Conservation (phyloP, 352 stramenopile genomes). For the Blastocystis sp. region DNA sequence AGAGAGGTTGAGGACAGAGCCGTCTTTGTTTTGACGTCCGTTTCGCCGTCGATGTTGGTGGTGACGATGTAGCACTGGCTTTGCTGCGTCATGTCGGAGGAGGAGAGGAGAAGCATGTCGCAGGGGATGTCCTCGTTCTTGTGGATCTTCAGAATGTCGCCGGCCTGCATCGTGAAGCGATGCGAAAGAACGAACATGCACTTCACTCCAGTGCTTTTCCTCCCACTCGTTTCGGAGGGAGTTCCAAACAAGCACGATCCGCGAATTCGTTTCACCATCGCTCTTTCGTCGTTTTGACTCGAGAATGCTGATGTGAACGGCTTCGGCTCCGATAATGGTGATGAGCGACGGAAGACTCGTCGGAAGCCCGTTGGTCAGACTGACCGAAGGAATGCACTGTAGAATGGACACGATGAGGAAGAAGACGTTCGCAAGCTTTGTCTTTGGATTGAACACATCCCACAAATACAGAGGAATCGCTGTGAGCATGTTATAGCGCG, state of each 20-base stretch:
- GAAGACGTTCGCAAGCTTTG: constrained; percentile 68
- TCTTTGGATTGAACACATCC: constrained; percentile 74
- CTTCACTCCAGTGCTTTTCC: constrained; percentile 51
- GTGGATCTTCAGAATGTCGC: constrained; percentile 61
- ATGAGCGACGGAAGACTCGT: constrained; percentile 63
- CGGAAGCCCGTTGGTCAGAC: constrained; percentile 66
- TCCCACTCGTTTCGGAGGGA: not conserved
- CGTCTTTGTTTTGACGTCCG: constrained; percentile 35
- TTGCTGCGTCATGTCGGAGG: not conserved
- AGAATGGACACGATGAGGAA: constrained; percentile 70
- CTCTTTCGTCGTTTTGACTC: constrained; percentile 50
- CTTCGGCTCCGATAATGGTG: constrained; percentile 68
- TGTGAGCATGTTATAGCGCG: constrained; percentile 48
- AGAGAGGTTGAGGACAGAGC: not conserved
- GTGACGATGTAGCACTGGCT: constrained; percentile 44
- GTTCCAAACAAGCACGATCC: constrained; percentile 1
- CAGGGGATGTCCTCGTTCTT: constrained; percentile 71
- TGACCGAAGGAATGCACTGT: constrained; percentile 69
- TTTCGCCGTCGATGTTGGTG: constrained; percentile 72
- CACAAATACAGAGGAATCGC: constrained; percentile 57
- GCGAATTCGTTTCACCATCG: constrained; percentile 29
- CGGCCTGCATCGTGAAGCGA: constrained; percentile 29
- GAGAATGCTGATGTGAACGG: constrained; percentile 65
- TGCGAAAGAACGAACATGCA: constrained; percentile 5
- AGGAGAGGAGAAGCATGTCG: constrained; percentile 45